Evolutionary conservation across 345 rosid species (phyloP), one percentile per base, ranked within the genome.

Genomic region (Camelina neglecta): DNA sequence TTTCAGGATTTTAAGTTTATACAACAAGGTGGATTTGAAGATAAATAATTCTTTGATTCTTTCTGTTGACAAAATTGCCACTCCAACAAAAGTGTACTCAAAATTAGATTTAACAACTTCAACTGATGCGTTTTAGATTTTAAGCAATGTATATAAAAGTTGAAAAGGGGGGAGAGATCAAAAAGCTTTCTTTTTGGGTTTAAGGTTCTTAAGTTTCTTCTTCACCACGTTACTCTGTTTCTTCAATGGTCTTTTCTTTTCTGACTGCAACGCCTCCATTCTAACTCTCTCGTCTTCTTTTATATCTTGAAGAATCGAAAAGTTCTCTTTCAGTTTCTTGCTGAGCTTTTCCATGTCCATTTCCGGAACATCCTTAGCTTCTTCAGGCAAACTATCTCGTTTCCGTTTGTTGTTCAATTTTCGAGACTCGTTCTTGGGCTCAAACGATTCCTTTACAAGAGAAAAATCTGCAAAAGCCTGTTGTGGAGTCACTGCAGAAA

Each of bases 391-490:
- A 20, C 55, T 76, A 26, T 64, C 88, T 65, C 85, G 81, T 75
- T 83, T 89, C 82, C 86, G 80, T 85, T 88, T 95, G 85, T 45
- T 81, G 71, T 72, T 86, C 29, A 75, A 41, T 70, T 85, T 86
- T 68, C 64, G 78, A n/a, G 69, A 31, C 60, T 73, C 76, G 4
- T 20, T 35, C 70, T 72, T 82, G 9, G 69, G 75, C 75, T 72
- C 81, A 78, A 88, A 90, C 7, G 90, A 68, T 73, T 89, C 96
- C n/a, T 69, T 73, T 23, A 79, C 88, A 5, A 89, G 84, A 6
- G 90, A 85, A 60, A 84, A 76, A 38, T 89, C 90, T 21, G 36
- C 68, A 71, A 89, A 95, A 10, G 96, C 99, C 57, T 89, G 96
- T 58, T 84, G 88, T 20, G 98, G 99, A 64, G 93, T 83, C 50